Percentiles rank a stretch among this genome's conserved stretches.
Evolutionary conservation across 257 asterid species (phyloP).

Genomic region (Gynochthodes officinalis): DNA sequence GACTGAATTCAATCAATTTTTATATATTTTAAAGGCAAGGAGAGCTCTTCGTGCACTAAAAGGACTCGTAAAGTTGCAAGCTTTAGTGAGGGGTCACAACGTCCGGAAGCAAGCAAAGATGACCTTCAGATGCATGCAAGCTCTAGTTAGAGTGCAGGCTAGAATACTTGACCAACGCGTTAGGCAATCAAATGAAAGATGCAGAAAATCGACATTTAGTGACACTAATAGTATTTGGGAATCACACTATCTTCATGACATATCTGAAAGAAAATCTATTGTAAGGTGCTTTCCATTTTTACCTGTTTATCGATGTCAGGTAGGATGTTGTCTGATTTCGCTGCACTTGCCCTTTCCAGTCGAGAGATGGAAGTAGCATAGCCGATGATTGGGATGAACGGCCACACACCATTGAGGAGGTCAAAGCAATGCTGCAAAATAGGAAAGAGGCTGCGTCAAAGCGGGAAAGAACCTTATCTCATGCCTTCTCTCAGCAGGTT

Average conservation of each 20-base stretch:
- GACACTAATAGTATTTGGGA: slow-evolving; percentile 26
- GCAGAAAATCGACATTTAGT: slow-evolving; percentile 31
- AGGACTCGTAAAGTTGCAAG: slow-evolving; percentile 52
- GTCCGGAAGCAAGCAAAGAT: slow-evolving; percentile 45
- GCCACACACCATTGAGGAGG: slow-evolving; percentile 34
- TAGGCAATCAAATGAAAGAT: slow-evolving; percentile 32
- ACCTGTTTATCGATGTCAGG: neutral
- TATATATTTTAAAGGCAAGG: slow-evolving; percentile 29
- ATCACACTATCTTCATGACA: slow-evolving; percentile 24
- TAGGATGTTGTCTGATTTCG: neutral
- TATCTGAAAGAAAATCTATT: slow-evolving; percentile 27
- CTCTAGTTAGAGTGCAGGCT: slow-evolving; percentile 45
- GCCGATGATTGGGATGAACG: slow-evolving; percentile 38
- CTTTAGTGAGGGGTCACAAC: slow-evolving; percentile 45
- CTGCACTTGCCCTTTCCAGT: slow-evolving; percentile 16
- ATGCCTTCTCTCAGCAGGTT: slow-evolving; percentile 37
- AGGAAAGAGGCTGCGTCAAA: slow-evolving; percentile 27
- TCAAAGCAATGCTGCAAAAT: slow-evolving; percentile 27
- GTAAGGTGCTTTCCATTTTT: slow-evolving; percentile 16
- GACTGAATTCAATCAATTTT: neutral
- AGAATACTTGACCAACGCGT: slow-evolving; percentile 32
- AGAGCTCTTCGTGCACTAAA: slow-evolving; percentile 46
- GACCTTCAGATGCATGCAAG: slow-evolving; percentile 48
- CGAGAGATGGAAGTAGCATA: slow-evolving; percentile 30
- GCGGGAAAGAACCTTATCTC: slow-evolving; percentile 29